Evolutionary conservation across 2,329 filamentous ascomycete genomes (phyloP), one percentile per base, ranked within the genome.

Genomic region (Hymenoscyphus scutula): DNA sequence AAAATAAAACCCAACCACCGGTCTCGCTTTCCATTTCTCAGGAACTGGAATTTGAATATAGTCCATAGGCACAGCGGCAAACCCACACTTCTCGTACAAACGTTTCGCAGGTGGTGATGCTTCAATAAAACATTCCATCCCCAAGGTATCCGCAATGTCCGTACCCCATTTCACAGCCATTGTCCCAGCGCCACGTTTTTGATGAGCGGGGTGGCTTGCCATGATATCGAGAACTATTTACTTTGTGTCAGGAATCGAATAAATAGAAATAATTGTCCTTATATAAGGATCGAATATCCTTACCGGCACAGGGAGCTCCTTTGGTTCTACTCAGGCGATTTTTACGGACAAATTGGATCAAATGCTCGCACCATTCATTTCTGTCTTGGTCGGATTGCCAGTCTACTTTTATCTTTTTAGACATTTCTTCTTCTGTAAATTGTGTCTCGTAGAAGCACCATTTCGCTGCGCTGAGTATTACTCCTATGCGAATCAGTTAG

Each of bases 91-190:
- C 58, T 68, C 67, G 60, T 69, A 69, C 32, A 69, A 53, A 2
- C 41, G 53, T 55, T 60, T 70, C 11, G 41, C 67, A 56, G 59
- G 51, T 0, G 25, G 19, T 1, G 65, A 66, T 3, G 62, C 65
- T n/a, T 59, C 60, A 8, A 67, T 61, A 57, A 60, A 64, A 10
- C 56, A 57, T 17, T 60, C 59, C n/a, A 63, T 11, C 1, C 60
- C 60, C 19, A 62, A 45, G 1, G 37, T 37, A 38, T 68, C 65
- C 30, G 67, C 76, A n/a, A 76, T 69, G 7, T 72, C 62, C 1
- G 73, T 73, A 6, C 77, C 76, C 74, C 76, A 79, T 25, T 72
- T 66, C 32, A 78, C 70, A 30, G 79, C 68, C 38, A 76, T 67
- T 37, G 70, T 71, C 1, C 76, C 77, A 1, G 74, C 70, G 3